phyloP scores from a whole-genome alignment of 768 basidiomycete genomes.

The Austroboletus eburneus region DNA sequence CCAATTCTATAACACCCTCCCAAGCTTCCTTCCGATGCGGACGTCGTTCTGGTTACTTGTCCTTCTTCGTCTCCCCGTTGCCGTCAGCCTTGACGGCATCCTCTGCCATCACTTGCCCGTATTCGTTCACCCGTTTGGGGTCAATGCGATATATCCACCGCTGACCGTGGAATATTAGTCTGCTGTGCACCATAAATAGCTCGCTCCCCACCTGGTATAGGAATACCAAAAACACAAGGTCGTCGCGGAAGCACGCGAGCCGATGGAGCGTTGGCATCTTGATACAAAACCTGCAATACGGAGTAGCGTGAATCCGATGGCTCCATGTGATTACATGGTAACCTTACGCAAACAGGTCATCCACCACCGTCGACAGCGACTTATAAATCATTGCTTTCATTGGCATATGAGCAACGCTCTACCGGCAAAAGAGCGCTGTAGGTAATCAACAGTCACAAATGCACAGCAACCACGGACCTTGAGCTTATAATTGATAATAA shows the following conservation, averaged over 20 bases:
- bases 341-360: slow-evolving; percentile 86
- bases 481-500: slow-evolving; percentile 97
- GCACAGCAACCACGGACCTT: slow-evolving; percentile 51
- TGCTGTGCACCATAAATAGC: slow-evolving; percentile 5
- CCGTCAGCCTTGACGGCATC: slow-evolving; percentile 41
- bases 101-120: slow-evolving; percentile 73
- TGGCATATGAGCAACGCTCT: slow-evolving; percentile 97
- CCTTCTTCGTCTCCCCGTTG: slow-evolving; percentile 53
- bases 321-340: slow-evolving; percentile 12
- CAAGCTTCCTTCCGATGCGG: slow-evolving; percentile 4
- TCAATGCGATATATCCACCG: slow-evolving; percentile 98
- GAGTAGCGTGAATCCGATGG: slow-evolving; percentile 12
- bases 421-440: slow-evolving; percentile 7
- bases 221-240: slow-evolving; percentile 88
- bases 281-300: slow-evolving; percentile 70
- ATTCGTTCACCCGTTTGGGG: slow-evolving; percentile 93
- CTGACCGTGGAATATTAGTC: slow-evolving; percentile 38
- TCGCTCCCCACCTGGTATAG: slow-evolving; percentile 72
- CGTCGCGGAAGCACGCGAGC: slow-evolving; percentile 85
- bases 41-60: slow-evolving; percentile 33
- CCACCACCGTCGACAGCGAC: slow-evolving; percentile 83
- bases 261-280: slow-evolving; percentile 96
- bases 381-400: slow-evolving; percentile 99
- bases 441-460: background rate
- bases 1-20: slow-evolving; percentile 4